Base-by-base conservation (phyloP, 345 rosid species). In the Syzygium grande region DNA sequence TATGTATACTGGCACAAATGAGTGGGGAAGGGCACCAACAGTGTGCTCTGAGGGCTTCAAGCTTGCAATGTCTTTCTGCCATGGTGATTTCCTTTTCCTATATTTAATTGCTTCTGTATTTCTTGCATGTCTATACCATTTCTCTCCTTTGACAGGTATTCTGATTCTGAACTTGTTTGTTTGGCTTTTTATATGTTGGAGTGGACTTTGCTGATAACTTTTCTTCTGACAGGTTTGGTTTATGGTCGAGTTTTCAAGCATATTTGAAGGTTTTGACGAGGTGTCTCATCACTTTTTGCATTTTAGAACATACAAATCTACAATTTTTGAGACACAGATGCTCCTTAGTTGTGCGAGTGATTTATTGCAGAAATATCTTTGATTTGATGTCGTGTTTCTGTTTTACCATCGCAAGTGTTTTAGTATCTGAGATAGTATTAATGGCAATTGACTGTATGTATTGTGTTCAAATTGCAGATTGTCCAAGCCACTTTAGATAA, bases 11-110 rank as follows among this genome's bases (percentile, higher is more conserved):
- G 92, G 96, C 97, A 87, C 88, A 89, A 21, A 94, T 92, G 87
- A 90, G 84, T 55, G 95, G 94, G 88, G 93, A 91, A 23, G 96
- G 93, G 88, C 91, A 91, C 88, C 89, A 89, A 59, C 92, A 84
- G n/a, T 87, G 78, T 86, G 80, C 90, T 85, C 88, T 96, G 87
- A 93, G 95, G 89, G 98, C 99, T 55, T 93, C 96, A 79, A 93
- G 97, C 88, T 90, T 98, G 92, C 98, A 98, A 88, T 98, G 99
- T 90, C 95, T 98, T 87, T 94, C 99, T 88, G 98, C 98, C 79
- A 94, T 98, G 98, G 99, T 98, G 93, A 78, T 13, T 78, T 84
- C 13, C 11, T 34, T 88, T 87, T 87, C 17, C 85, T 85, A 52
- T 34, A 38, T 52, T 59, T 84, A 21, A 63, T 43, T 73, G 41